phyloP scores from a whole-genome alignment of 2,329 filamentous ascomycete species.

The Colletotrichum sp. region DNA sequence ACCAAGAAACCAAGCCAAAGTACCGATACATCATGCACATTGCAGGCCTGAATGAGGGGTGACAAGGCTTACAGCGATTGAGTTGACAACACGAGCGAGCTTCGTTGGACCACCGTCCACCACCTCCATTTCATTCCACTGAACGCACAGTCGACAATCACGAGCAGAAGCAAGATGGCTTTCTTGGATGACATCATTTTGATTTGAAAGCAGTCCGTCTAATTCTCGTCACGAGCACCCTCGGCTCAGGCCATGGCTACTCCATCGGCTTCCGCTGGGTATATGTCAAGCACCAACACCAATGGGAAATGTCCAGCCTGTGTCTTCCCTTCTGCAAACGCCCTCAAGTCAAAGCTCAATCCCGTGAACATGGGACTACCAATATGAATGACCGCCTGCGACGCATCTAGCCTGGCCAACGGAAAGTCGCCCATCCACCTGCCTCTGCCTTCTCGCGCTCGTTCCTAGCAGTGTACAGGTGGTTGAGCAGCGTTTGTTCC shows the following conservation, averaged over 20 bases:
- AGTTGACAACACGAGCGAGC: background rate
- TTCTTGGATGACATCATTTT: background rate
- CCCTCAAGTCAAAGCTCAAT: background rate
- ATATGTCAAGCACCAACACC: background rate
- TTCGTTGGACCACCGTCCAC: background rate
- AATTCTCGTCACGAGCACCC: background rate
- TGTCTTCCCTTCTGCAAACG: background rate
- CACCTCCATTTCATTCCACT: background rate
- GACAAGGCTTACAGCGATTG: background rate
- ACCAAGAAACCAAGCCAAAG: background rate
- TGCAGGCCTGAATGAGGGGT: background rate
- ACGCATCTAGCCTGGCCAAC: slow-evolving; percentile 7
- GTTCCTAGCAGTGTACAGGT: slow-evolving; percentile 29
- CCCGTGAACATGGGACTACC: background rate
- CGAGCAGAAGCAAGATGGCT: background rate
- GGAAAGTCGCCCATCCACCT: slow-evolving; percentile 11
- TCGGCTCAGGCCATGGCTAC: background rate
- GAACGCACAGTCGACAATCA: background rate
- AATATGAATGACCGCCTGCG: too few species aligned
- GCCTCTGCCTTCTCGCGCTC: slow-evolving; percentile 13
- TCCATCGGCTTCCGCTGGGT: background rate
- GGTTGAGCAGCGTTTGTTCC: slow-evolving; percentile 32
- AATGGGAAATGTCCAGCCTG: background rate
- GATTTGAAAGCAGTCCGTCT: background rate
- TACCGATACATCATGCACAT: background rate